Conservation (phyloP, 768 basidiomycete genomes). For the Myochromella boudieri region DNA sequence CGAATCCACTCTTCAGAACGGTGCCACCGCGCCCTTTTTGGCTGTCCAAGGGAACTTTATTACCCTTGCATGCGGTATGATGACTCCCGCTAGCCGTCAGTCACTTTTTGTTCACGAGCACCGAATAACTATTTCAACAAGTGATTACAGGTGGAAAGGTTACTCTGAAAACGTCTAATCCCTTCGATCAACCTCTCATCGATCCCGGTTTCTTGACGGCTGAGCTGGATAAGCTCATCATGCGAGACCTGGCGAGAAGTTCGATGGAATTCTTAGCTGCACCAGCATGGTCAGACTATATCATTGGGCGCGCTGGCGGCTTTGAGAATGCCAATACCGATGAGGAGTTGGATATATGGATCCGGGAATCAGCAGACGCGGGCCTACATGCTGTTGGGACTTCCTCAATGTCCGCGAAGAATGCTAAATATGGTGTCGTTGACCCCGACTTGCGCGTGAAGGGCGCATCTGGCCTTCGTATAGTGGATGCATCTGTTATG, state of each 20-base stretch:
- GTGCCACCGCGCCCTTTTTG: not conserved
- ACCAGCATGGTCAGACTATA: slow-evolving; percentile 19
- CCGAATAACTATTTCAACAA: not conserved
- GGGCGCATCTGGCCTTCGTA: slow-evolving; percentile 27
- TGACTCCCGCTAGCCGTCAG: slow-evolving; percentile 6
- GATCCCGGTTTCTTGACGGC: slow-evolving; percentile 32
- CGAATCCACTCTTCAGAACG: not conserved
- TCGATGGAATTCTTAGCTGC: slow-evolving; percentile 20
- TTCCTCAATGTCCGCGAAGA: slow-evolving; percentile 26
- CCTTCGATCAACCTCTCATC: slow-evolving; percentile 40
- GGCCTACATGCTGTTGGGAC: slow-evolving; percentile 28
- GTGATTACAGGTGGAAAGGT: slow-evolving; percentile 18
- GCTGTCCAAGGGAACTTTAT: slow-evolving; percentile 3
- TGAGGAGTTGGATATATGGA: slow-evolving; percentile 16
- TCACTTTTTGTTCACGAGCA: not conserved
- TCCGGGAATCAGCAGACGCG: slow-evolving; percentile 10
- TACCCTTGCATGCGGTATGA: not conserved
- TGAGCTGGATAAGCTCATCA: slow-evolving; percentile 20
- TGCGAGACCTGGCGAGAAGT: slow-evolving; percentile 21
- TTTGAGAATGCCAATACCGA: slow-evolving; percentile 18
- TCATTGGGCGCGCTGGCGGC: slow-evolving; percentile 13
- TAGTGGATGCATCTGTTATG: slow-evolving; percentile 35
- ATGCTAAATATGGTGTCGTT: slow-evolving; percentile 27
- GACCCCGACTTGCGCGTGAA: slow-evolving; percentile 32
- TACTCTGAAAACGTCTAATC: slow-evolving; percentile 32